Percentiles rank a stretch among this genome's conserved stretches.
These are phyloP conservation scores for Umbelopsis sp. DNA, from an alignment of 192 early-diverging fungal species.

Conservation along the genomic window DNA sequence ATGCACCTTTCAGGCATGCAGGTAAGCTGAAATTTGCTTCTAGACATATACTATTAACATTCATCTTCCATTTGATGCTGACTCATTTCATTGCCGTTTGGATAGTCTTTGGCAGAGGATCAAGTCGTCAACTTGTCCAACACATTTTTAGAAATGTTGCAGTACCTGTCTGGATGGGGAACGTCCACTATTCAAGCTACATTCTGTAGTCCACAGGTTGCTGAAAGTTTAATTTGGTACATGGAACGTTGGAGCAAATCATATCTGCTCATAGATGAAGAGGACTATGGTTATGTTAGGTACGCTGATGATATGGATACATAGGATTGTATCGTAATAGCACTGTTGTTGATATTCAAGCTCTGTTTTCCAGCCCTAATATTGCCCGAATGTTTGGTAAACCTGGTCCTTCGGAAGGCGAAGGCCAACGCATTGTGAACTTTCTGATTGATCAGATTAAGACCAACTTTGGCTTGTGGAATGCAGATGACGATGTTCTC, in stretches of 20 bases:
- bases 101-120: slow-evolving; percentile 39
- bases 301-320: slow-evolving; percentile 17
- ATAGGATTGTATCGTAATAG: not conserved
- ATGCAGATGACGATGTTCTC: slow-evolving; percentile 68
- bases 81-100: too few relatives aligned
- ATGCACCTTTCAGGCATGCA: slow-evolving; percentile 57
- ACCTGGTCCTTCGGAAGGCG: slow-evolving; percentile 48
- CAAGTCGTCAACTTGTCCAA: slow-evolving; percentile 52
- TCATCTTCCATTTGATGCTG: too few relatives aligned
- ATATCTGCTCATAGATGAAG: slow-evolving; percentile 65
- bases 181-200: slow-evolving; percentile 51
- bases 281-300: slow-evolving; percentile 60
- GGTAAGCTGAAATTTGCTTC: not conserved
- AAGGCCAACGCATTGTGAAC: slow-evolving; percentile 58
- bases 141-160: slow-evolving; percentile 50
- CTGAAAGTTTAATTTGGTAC: slow-evolving; percentile 75
- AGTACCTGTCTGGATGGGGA: slow-evolving; percentile 54
- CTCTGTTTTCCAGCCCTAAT: slow-evolving; percentile 38
- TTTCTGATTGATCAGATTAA: slow-evolving; percentile 62
- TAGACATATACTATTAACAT: too few relatives aligned
- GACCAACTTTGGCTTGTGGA: slow-evolving; percentile 69
- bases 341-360: not conserved
- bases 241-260: slow-evolving; percentile 72
- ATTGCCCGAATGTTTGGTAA: slow-evolving; percentile 59
- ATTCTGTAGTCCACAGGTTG: slow-evolving; percentile 69